Conservation (phyloP, 2,329 filamentous ascomycete species). For the Zasmidium citrigriseum region DNA sequence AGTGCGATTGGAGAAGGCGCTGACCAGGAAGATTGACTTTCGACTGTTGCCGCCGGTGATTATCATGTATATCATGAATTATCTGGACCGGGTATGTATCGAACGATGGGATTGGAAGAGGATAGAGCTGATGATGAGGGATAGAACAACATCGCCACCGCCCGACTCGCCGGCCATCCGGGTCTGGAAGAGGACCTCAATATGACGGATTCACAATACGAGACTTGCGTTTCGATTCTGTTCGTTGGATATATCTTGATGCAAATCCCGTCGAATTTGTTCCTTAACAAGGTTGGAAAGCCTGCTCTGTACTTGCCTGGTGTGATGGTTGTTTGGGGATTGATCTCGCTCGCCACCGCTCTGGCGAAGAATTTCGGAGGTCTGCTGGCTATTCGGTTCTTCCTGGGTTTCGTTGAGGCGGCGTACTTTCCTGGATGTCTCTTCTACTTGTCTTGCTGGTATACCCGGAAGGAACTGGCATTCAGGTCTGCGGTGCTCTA, state of each 20-base stretch:
- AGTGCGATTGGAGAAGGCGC: slow-evolving; percentile 47
- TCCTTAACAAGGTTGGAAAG: slow-evolving; percentile 38
- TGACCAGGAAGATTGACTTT: slow-evolving; percentile 71
- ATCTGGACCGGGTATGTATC: slow-evolving; percentile 50
- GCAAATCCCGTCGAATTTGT: slow-evolving; percentile 40
- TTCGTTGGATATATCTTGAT: slow-evolving; percentile 43
- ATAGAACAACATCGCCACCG: slow-evolving; percentile 32
- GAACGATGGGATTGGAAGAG: not conserved
- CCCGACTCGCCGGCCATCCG: slow-evolving; percentile 34
- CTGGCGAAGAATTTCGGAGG: slow-evolving; percentile 37
- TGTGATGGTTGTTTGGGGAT: slow-evolving; percentile 39
- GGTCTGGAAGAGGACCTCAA: slow-evolving; percentile 49
- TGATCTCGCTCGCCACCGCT: slow-evolving; percentile 36
- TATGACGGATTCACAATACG: slow-evolving; percentile 46
- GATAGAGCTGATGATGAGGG: slow-evolving; percentile 12
- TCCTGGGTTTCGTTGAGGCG: slow-evolving; percentile 38
- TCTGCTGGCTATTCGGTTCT: slow-evolving; percentile 40
- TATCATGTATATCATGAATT: slow-evolving; percentile 77
- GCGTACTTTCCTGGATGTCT: slow-evolving; percentile 35
- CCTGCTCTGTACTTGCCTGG: slow-evolving; percentile 35
- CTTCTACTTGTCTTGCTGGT: slow-evolving; percentile 55
- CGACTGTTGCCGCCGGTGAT: slow-evolving; percentile 69
- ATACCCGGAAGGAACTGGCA: slow-evolving; percentile 54
- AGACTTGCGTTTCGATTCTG: slow-evolving; percentile 47
- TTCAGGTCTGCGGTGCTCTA: slow-evolving; percentile 56